A percentile compares a stretch with the other conserved stretches of the same genome.
Evolutionary conservation across 306 rosid genomes (phyloP).

Genomic region (Mimosa pudica): DNA sequence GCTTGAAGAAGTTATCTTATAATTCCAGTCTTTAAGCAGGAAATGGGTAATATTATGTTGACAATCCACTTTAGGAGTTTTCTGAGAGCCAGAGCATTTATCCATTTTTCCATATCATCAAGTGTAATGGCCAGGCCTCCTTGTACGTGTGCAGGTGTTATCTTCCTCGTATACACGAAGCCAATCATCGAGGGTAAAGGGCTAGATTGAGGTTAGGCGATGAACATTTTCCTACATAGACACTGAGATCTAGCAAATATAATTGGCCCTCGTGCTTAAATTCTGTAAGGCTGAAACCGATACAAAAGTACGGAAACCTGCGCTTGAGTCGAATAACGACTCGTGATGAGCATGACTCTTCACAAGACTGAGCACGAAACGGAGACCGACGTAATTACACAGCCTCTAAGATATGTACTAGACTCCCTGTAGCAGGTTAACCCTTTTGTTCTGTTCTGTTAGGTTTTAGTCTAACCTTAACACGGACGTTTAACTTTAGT

Average conservation of each 20-base stretch:
- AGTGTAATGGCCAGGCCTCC: background rate
- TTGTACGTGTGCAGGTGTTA: constrained; percentile 57
- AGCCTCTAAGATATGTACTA: no score
- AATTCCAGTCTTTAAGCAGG: background rate
- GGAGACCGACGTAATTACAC: no score
- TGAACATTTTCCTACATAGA: background rate
- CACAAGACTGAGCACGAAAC: no score
- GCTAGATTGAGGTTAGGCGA: constrained; percentile 34
- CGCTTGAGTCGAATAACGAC: background rate
- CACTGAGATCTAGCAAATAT: background rate
- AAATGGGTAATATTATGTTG: background rate
- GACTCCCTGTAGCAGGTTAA: background rate
- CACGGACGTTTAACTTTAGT: background rate
- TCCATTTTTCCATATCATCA: background rate
- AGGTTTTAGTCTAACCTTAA: background rate
- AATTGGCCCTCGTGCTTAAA: background rate
- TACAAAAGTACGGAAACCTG: background rate
- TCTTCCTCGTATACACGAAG: constrained; percentile 62
- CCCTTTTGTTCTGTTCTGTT: background rate
- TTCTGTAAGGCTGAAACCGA: background rate
- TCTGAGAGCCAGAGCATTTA: background rate
- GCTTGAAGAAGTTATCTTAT: background rate
- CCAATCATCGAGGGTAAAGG: constrained; percentile 45
- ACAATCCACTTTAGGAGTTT: background rate
- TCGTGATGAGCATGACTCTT: no score